Conservation (phyloP, 73 alveolate species). For the Symbiodinium pilosum region DNA sequence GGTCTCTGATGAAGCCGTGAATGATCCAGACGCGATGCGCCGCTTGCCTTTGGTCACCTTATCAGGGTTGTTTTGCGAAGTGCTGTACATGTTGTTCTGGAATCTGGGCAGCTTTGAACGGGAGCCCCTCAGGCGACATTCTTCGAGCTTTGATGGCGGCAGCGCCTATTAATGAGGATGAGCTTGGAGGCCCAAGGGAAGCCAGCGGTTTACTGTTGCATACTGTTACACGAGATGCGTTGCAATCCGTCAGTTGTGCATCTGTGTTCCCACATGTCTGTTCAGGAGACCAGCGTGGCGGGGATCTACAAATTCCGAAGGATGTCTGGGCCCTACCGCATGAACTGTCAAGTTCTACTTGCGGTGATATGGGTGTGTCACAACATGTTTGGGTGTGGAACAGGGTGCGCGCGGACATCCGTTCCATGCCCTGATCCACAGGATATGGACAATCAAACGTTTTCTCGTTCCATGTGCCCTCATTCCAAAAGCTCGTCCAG, state of each 20-base stretch:
- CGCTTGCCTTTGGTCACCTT: too few relatives aligned
- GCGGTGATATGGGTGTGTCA: too few relatives aligned
- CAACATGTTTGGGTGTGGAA: too few relatives aligned
- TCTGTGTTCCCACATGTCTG: background rate
- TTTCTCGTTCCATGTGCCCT: too few relatives aligned
- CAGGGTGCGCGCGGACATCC: too few relatives aligned
- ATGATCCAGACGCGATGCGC: background rate
- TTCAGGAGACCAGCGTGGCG: constrained; percentile 67
- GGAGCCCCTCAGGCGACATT: constrained; percentile 7
- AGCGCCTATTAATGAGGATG: constrained; percentile 59
- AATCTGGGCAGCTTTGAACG: background rate
- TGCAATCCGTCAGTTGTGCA: too few relatives aligned
- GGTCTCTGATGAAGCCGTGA: background rate
- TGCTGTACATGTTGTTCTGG: background rate
- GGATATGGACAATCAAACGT: too few relatives aligned
- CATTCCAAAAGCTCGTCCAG: background rate
- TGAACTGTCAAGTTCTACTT: too few relatives aligned
- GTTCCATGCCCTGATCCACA: too few relatives aligned
- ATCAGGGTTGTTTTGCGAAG: too few relatives aligned
- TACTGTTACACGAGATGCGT: too few relatives aligned
- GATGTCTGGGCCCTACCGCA: background rate
- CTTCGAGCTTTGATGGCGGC: constrained; percentile 82
- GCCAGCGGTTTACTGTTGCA: too few relatives aligned
- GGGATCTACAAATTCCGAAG: constrained; percentile 72
- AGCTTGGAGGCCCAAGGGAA: constrained; percentile 79